Percentiles rank a stretch among this genome's conserved stretches.
Conservation (phyloP, 495 filamentous ascomycete species). For the Aspergillus diversus region DNA sequence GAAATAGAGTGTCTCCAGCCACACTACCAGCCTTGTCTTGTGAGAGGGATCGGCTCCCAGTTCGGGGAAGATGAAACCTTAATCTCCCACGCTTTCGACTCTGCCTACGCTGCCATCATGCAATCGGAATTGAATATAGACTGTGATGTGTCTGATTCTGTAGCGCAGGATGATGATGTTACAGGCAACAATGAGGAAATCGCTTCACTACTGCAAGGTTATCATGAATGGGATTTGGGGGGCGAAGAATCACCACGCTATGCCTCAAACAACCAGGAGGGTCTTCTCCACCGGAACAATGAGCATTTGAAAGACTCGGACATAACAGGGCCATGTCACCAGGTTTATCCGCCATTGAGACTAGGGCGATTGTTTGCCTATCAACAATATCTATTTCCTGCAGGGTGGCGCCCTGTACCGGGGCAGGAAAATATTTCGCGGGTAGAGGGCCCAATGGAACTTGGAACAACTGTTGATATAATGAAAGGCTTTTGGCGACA, state of each 20-base stretch:
- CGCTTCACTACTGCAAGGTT: not conserved
- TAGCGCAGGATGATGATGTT: not conserved
- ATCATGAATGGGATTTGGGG: not conserved
- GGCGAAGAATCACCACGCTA: not conserved
- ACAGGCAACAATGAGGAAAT: not conserved
- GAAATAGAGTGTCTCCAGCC: not conserved
- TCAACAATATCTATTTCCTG: not conserved
- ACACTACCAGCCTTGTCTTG: not conserved
- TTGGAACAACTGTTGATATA: not conserved
- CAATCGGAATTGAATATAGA: constrained; percentile 1
- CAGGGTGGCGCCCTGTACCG: not conserved
- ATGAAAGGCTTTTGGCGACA: constrained; percentile 35
- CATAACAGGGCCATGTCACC: not conserved
- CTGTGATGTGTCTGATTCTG: not conserved
- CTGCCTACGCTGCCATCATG: constrained; percentile 21
- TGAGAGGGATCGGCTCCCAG: not conserved
- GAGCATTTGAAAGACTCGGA: not conserved
- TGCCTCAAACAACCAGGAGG: not conserved
- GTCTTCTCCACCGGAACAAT: not conserved
- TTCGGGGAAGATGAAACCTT: constrained; percentile 4
- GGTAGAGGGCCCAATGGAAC: not conserved
- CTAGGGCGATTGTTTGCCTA: not conserved
- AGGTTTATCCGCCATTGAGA: not conserved
- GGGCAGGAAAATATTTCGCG: not conserved
- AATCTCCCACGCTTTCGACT: constrained; percentile 13